Conservation (phyloP, 768 basidiomycete genomes). For the Polyporus arcularius region DNA sequence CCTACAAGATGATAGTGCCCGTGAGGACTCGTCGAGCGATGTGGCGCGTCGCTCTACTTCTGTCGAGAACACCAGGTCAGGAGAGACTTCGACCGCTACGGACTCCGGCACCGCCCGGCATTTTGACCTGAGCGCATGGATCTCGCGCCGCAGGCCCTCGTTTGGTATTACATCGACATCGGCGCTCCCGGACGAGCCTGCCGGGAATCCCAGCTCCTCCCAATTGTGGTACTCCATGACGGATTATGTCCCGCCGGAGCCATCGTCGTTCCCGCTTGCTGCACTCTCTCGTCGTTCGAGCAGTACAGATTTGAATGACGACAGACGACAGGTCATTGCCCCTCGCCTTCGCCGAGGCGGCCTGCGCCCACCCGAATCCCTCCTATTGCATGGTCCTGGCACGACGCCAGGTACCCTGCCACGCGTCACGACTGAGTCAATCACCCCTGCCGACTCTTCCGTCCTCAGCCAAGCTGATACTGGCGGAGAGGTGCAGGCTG, state of each 20-base stretch:
- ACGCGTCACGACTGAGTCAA: no score
- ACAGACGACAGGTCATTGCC: slow-evolving; percentile 18
- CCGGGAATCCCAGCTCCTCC: slow-evolving; percentile 22
- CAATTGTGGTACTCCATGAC: slow-evolving; percentile 26
- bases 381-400: slow-evolving; percentile 32
- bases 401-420: no score
- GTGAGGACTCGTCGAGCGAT: neutral
- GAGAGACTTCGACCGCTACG: neutral
- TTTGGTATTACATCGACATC: neutral
- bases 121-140: neutral
- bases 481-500: neutral
- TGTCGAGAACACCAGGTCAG: neutral
- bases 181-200: neutral
- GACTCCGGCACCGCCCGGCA: neutral
- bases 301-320: slow-evolving; percentile 9
- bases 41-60: neutral
- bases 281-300: slow-evolving; percentile 1
- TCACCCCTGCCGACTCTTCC: no score
- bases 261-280: neutral
- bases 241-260: neutral
- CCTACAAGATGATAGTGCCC: slow-evolving; percentile 13
- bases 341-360: slow-evolving; percentile 71
- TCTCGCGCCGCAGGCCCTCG: neutral
- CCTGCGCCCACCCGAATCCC: slow-evolving; percentile 61
- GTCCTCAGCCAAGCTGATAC: no score